A percentile compares a stretch with the other conserved stretches of the same genome.
Evolutionary conservation across 345 rosid species (phyloP).

Genomic region (Passiflora organensis): DNA sequence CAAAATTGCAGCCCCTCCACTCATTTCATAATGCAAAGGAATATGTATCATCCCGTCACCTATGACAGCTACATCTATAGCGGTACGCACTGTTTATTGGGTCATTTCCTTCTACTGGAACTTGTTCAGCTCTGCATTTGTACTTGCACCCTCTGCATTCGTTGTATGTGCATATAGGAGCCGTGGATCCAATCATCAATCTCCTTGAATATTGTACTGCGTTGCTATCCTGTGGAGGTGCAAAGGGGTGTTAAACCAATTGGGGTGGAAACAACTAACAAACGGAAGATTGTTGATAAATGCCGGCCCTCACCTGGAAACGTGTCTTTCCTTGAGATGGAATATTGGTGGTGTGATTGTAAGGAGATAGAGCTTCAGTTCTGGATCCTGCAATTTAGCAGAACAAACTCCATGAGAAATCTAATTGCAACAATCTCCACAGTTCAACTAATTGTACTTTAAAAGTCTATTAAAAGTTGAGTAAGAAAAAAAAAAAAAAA

Average conservation of each 20-base stretch:
- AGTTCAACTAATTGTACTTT: too few relatives aligned
- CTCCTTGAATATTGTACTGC: constrained; percentile 42
- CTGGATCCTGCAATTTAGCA: constrained; percentile 36
- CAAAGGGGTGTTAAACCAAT: too few relatives aligned
- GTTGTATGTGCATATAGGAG: constrained; percentile 84
- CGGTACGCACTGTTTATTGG: constrained; percentile 85
- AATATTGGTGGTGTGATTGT: constrained; percentile 16
- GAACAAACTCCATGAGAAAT: not conserved
- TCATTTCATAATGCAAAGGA: not conserved
- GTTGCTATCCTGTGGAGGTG: constrained; percentile 19
- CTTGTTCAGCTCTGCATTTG: constrained; percentile 93
- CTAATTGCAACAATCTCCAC: too few relatives aligned
- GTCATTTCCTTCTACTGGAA: constrained; percentile 91
- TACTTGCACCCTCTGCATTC: constrained; percentile 94
- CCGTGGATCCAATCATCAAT: constrained; percentile 84
- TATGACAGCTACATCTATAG: constrained; percentile 84
- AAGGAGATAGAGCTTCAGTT: constrained; percentile 29
- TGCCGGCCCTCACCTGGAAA: constrained; percentile 29
- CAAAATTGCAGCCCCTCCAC: not conserved
- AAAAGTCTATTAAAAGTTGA: not conserved
- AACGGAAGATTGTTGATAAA: not conserved
- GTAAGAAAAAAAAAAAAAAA: not conserved
- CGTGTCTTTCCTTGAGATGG: constrained; percentile 4
- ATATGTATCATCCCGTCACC: constrained; percentile 19
- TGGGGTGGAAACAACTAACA: not conserved